Percentiles rank a stretch among this genome's conserved stretches.
Conservation (phyloP, 2,329 filamentous ascomycete genomes). For the Clonostachys rhizophaga region DNA sequence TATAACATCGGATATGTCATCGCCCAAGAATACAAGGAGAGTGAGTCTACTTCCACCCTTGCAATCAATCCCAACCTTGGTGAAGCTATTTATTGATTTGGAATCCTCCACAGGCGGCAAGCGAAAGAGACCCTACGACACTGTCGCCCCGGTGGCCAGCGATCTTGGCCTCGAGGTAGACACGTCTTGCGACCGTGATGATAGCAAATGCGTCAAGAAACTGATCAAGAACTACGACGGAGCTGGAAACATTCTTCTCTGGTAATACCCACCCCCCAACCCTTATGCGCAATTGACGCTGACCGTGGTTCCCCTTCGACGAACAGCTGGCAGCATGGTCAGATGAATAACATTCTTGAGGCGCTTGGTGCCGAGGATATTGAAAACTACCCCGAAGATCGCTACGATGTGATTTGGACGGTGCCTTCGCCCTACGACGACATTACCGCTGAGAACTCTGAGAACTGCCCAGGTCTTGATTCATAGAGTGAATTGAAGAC, state of each 20-base stretch:
- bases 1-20: constrained; percentile 57
- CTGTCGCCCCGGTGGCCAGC: constrained; percentile 48
- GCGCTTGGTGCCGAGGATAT: constrained; percentile 45
- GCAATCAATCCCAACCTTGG: background rate
- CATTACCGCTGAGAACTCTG: constrained; percentile 39
- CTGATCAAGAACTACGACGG: constrained; percentile 41
- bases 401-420: constrained; percentile 54
- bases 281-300: background rate
- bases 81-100: background rate
- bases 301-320: background rate
- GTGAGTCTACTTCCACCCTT: constrained; percentile 15
- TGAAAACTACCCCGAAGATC: constrained; percentile 42
- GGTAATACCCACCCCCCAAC: constrained; percentile 14
- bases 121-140: constrained; percentile 48
- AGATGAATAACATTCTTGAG: constrained; percentile 44
- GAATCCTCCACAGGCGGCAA: constrained; percentile 33
- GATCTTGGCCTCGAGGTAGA: constrained; percentile 53
- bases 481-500: constrained; percentile 1
- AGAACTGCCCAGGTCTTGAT: constrained; percentile 51
- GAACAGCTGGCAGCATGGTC: constrained; percentile 51
- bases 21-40: constrained; percentile 45
- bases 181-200: constrained; percentile 49
- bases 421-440: constrained; percentile 41
- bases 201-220: constrained; percentile 47
- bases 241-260: constrained; percentile 53